Percentiles rank a stretch among this genome's conserved stretches.
phyloP scores from a whole-genome alignment of 1,284 basidiomycete species.

The Ganoderma meredithae region DNA sequence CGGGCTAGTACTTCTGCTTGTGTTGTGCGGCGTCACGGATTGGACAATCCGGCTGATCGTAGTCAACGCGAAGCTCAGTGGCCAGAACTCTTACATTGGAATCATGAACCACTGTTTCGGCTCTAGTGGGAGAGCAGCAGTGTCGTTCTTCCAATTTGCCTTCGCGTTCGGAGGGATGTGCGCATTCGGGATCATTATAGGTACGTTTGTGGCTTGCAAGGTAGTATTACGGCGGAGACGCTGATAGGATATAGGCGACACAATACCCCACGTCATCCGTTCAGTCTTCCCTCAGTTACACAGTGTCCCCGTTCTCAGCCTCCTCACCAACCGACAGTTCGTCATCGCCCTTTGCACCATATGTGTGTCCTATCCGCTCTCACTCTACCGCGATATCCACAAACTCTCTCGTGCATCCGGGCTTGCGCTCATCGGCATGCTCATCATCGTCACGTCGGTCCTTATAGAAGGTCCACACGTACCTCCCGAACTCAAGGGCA shows the following conservation, averaged over 20 bases:
- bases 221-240: conserved; percentile 52
- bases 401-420: conserved; percentile 94
- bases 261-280: conserved; percentile 93
- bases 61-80: conserved; percentile 95
- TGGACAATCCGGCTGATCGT: conserved; percentile 99
- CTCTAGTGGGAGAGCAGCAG: conserved; percentile 84
- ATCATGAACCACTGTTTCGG: conserved; percentile 98
- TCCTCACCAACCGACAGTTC: conserved; percentile 89
- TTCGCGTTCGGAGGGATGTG: conserved; percentile 99
- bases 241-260: conserved; percentile 71
- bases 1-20: conserved; percentile 83
- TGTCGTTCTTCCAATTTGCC: conserved; percentile 97
- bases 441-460: conserved; percentile 91
- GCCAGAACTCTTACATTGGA: conserved; percentile 92
- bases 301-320: conserved; percentile 72
- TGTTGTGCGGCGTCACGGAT: conserved; percentile 88
- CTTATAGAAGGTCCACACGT: conserved; percentile 87
- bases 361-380: conserved; percentile 93
- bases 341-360: conserved; percentile 88
- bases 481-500: conserved; percentile 81
- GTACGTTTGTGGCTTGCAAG: conserved; percentile 47
- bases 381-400: conserved; percentile 96
- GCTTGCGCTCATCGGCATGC: conserved; percentile 91
- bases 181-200: conserved; percentile 94
- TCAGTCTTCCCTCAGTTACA: conserved; percentile 84